A percentile compares a stretch with the other conserved stretches of the same genome.
These are phyloP conservation scores for Pythium dissimile DNA, from an alignment of 352 stramenopile species.

Conservation along the genomic window DNA sequence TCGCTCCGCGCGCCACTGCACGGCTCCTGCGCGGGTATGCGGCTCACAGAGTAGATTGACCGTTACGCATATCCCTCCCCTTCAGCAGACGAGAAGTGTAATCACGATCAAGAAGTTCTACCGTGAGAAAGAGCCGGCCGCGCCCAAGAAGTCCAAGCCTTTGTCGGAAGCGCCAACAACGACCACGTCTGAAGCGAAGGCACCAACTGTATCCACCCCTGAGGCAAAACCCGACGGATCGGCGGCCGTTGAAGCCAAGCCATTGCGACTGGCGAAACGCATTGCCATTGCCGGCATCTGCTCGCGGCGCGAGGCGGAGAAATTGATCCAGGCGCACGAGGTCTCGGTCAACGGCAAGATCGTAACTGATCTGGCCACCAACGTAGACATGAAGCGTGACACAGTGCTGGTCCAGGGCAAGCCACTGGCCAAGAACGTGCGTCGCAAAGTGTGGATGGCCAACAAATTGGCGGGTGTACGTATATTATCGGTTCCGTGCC, in stretches of 20 bases:
- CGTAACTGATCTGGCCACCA: conserved; percentile 52
- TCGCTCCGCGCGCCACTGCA: not conserved
- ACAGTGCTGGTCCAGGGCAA: conserved; percentile 54
- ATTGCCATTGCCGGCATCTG: conserved; percentile 81
- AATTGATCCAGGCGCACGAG: conserved; percentile 63
- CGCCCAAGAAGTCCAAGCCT: conserved; percentile 10
- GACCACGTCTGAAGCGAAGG: not conserved
- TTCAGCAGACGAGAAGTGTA: conserved; percentile 22
- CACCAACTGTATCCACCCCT: no score
- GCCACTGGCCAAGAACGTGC: conserved; percentile 31
- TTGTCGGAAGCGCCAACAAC: not conserved
- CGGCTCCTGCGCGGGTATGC: not conserved
- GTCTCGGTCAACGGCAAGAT: conserved; percentile 77
- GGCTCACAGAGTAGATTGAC: not conserved
- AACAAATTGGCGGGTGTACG: conserved; percentile 85
- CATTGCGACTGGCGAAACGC: conserved; percentile 71
- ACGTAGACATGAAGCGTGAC: conserved; percentile 51
- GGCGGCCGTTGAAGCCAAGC: not conserved
- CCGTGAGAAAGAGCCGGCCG: conserved; percentile 8
- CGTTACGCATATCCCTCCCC: not conserved
- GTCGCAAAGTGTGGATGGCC: conserved; percentile 80
- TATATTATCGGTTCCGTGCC: conserved; percentile 7
- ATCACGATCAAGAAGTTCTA: conserved; percentile 54
- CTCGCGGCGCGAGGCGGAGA: conserved; percentile 82
- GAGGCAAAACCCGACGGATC: not conserved